These are phyloP conservation scores for Eleusine coracana DNA, from an alignment of 176 grass and related monocot genomes.

Conservation along the genomic window DNA sequence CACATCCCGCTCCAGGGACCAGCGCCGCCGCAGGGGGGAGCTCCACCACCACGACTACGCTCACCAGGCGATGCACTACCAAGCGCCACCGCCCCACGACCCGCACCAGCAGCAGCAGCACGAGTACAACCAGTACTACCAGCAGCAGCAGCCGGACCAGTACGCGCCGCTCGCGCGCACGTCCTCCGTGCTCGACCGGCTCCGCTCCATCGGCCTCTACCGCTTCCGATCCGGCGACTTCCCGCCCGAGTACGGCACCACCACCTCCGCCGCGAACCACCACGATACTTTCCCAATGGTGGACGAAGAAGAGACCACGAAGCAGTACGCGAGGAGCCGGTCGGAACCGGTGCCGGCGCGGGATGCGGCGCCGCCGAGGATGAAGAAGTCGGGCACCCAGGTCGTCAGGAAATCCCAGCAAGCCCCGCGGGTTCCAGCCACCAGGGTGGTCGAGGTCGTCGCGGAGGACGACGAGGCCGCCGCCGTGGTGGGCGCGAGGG, in stretches of 20 bases:
- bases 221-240: slow-evolving; percentile 76
- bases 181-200: slow-evolving; percentile 60
- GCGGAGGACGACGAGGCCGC: slow-evolving; percentile 11
- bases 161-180: slow-evolving; percentile 52
- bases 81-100: background rate
- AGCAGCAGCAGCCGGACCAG: background rate
- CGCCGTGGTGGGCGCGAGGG: slow-evolving; percentile 32
- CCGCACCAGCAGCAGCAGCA: background rate
- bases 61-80: background rate
- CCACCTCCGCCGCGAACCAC: background rate
- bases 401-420: slow-evolving; percentile 7
- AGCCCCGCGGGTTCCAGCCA: background rate
- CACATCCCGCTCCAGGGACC: slow-evolving; percentile 48
- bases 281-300: slow-evolving; percentile 1
- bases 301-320: background rate
- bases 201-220: slow-evolving; percentile 70
- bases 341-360: slow-evolving; percentile 45
- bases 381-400: slow-evolving; percentile 34
- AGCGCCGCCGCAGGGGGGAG: slow-evolving; percentile 19
- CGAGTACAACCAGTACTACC: background rate
- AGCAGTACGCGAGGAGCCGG: slow-evolving; percentile 36
- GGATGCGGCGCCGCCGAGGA: slow-evolving; percentile 4
- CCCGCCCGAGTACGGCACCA: slow-evolving; percentile 39
- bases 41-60: background rate
- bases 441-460: background rate